Percentiles rank a stretch among this genome's conserved stretches.
Evolutionary conservation across 1,284 basidiomycete species (phyloP).

Genomic region (Sphaerobolus stellatus): DNA sequence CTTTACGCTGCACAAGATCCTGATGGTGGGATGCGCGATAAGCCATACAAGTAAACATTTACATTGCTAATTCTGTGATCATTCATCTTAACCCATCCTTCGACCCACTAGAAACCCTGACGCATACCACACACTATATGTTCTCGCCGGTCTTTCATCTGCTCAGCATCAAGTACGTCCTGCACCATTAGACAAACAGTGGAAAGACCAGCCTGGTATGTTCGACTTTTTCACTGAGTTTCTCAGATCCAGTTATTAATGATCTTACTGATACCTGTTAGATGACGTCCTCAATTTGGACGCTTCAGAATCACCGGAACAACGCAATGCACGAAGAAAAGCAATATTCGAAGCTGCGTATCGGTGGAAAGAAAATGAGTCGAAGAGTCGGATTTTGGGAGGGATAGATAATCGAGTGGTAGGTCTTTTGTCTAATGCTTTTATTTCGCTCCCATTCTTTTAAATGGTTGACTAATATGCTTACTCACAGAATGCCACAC

Average conservation of each 20-base stretch:
- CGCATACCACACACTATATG: conserved; percentile 90
- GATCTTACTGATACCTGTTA: too few relatives aligned
- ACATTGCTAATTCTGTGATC: too few relatives aligned
- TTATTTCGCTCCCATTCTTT: too few relatives aligned
- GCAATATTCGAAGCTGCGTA: conserved; percentile 59
- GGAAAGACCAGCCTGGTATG: conserved; percentile 41
- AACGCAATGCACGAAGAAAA: conserved; percentile 44
- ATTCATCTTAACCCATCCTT: background rate
- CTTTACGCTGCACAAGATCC: conserved; percentile 84
- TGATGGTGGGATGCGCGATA: conserved; percentile 87
- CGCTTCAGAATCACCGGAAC: conserved; percentile 18
- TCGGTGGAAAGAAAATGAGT: conserved; percentile 76
- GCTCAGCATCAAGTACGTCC: conserved; percentile 78
- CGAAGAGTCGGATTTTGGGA: conserved; percentile 56
- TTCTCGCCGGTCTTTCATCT: conserved; percentile 82
- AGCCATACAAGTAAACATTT: conserved; percentile 84
- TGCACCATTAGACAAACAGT: conserved; percentile 41
- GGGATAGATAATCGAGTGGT: conserved; percentile 70
- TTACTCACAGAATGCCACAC: too few relatives aligned
- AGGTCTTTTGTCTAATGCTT: too few relatives aligned
- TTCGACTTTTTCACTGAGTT: conserved; percentile 4
- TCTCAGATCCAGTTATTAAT: too few relatives aligned
- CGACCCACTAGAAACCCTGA: conserved; percentile 60
- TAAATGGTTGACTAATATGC: too few relatives aligned
- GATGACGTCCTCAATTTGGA: conserved; percentile 28